A percentile compares a stretch with the other conserved stretches of the same genome.
Evolutionary conservation across 768 basidiomycete genomes (phyloP).

Genomic region (Mycena polygramma): DNA sequence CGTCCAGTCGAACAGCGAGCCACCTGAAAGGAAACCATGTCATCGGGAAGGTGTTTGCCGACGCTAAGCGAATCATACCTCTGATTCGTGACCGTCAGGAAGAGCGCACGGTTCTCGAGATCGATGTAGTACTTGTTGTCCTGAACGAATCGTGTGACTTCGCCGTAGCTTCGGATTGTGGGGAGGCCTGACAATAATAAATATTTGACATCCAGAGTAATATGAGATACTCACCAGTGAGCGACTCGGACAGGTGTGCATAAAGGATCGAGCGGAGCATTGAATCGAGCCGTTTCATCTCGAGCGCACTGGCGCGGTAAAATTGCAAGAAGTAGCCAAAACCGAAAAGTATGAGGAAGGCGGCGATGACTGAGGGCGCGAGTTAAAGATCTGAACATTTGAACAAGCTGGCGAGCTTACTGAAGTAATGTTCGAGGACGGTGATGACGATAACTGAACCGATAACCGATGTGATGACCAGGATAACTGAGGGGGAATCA

Average conservation of each 20-base stretch:
- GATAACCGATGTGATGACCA: constrained; percentile 63
- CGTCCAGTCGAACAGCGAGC: constrained; percentile 81
- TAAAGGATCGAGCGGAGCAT: constrained; percentile 82
- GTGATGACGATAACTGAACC: constrained; percentile 70
- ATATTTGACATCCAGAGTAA: too few relatives aligned
- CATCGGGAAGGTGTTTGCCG: background rate
- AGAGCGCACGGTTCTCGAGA: constrained; percentile 80
- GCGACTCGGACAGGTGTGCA: constrained; percentile 82
- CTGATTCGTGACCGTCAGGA: constrained; percentile 76
- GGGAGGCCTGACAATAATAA: constrained; percentile 56
- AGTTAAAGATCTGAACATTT: background rate
- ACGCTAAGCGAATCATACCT: constrained; percentile 47
- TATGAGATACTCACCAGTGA: constrained; percentile 58
- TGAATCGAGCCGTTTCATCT: constrained; percentile 75
- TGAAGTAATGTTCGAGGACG: constrained; percentile 71
- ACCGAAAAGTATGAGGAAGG: constrained; percentile 62
- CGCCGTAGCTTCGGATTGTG: constrained; percentile 82
- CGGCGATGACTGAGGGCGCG: constrained; percentile 31
- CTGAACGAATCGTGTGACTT: constrained; percentile 68
- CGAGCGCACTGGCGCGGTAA: constrained; percentile 79
- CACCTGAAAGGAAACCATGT: constrained; percentile 53
- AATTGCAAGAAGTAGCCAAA: constrained; percentile 76
- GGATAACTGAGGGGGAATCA: constrained; percentile 53
- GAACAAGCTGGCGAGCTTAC: constrained; percentile 49
- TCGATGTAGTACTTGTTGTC: constrained; percentile 80